Conservation (phyloP, 2,329 filamentous ascomycete genomes). For the Didymella pomorum region DNA sequence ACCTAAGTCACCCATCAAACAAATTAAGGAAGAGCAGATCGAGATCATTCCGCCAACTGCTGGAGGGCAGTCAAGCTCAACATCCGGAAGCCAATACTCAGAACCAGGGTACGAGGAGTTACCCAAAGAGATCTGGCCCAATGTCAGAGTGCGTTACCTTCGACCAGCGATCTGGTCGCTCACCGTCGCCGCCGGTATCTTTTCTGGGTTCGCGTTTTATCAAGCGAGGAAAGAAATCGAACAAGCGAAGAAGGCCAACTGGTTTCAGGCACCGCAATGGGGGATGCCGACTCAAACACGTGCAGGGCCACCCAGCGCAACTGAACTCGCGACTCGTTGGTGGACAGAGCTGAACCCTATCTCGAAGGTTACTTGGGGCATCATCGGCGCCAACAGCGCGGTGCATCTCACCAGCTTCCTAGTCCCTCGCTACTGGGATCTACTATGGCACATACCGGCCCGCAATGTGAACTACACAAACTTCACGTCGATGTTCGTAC, state of each 20-base stretch:
- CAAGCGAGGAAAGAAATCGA: slow-evolving; percentile 41
- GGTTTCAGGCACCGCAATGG: slow-evolving; percentile 32
- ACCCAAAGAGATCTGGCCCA: slow-evolving; percentile 19
- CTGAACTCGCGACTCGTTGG: slow-evolving; percentile 35
- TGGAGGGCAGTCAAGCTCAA: not conserved
- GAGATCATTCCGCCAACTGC: slow-evolving; percentile 9
- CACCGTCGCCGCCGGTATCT: slow-evolving; percentile 39
- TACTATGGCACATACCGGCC: slow-evolving; percentile 44
- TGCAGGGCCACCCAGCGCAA: slow-evolving; percentile 36
- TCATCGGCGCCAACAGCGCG: slow-evolving; percentile 40
- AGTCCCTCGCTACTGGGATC: slow-evolving; percentile 33
- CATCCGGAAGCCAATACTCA: slow-evolving; percentile 11
- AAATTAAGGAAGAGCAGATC: slow-evolving; percentile 15
- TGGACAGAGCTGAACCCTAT: slow-evolving; percentile 40
- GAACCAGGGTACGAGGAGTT: slow-evolving; percentile 9
- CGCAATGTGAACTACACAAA: slow-evolving; percentile 41
- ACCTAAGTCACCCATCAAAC: slow-evolving; percentile 14
- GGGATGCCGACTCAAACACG: slow-evolving; percentile 19
- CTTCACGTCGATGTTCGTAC: slow-evolving; percentile 42
- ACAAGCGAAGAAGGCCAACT: slow-evolving; percentile 27
- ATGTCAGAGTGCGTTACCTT: slow-evolving; percentile 34
- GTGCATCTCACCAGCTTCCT: slow-evolving; percentile 40
- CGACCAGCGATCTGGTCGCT: slow-evolving; percentile 43
- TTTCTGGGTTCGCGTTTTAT: slow-evolving; percentile 38
- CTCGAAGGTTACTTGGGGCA: slow-evolving; percentile 36